A percentile compares a stretch with the other conserved stretches of the same genome.
Evolutionary conservation across 306 rosid genomes (phyloP).

Genomic region (Pyrus pyrifolia): DNA sequence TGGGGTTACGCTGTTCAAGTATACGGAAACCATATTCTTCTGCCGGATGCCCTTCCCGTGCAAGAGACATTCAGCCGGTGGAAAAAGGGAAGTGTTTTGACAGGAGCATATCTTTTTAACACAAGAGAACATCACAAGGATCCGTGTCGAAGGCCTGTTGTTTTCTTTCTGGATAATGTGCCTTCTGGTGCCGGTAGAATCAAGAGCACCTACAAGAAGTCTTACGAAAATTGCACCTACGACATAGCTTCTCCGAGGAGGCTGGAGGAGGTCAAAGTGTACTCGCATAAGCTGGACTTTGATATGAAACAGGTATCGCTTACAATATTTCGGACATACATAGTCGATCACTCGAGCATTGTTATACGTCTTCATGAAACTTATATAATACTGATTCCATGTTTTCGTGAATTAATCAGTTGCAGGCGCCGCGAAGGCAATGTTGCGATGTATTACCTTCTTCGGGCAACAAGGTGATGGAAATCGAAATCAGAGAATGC

Average conservation of each 20-base stretch:
- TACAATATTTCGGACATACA: not conserved
- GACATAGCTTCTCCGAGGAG: slow-evolving; percentile 42
- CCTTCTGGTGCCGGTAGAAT: slow-evolving; percentile 28
- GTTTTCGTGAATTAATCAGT: slow-evolving; percentile 34
- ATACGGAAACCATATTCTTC: slow-evolving; percentile 29
- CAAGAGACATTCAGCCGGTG: slow-evolving; percentile 68
- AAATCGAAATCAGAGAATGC: slow-evolving; percentile 71
- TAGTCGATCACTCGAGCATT: not conserved
- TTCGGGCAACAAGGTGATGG: slow-evolving; percentile 28
- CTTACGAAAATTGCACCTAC: slow-evolving; percentile 47
- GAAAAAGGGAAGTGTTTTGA: slow-evolving; percentile 32
- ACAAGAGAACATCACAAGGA: slow-evolving; percentile 37
- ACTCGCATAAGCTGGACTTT: slow-evolving; percentile 52
- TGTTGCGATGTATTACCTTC: slow-evolving; percentile 67
- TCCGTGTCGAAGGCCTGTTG: slow-evolving; percentile 56
- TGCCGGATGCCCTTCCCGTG: slow-evolving; percentile 48
- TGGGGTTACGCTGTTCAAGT: slow-evolving; percentile 95
- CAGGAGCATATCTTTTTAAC: slow-evolving; percentile 49
- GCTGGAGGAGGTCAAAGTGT: slow-evolving; percentile 52
- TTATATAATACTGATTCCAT: not conserved
- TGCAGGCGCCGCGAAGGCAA: slow-evolving; percentile 87
- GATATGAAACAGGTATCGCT: slow-evolving; percentile 48
- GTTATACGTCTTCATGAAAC: not conserved
- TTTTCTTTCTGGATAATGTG: slow-evolving; percentile 51
- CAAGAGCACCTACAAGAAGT: slow-evolving; percentile 43